Percentiles rank a stretch among this genome's conserved stretches.
These are phyloP conservation scores for Verticillium tricorpus DNA, from an alignment of 2,329 filamentous ascomycete species.

Conservation along the genomic window DNA sequence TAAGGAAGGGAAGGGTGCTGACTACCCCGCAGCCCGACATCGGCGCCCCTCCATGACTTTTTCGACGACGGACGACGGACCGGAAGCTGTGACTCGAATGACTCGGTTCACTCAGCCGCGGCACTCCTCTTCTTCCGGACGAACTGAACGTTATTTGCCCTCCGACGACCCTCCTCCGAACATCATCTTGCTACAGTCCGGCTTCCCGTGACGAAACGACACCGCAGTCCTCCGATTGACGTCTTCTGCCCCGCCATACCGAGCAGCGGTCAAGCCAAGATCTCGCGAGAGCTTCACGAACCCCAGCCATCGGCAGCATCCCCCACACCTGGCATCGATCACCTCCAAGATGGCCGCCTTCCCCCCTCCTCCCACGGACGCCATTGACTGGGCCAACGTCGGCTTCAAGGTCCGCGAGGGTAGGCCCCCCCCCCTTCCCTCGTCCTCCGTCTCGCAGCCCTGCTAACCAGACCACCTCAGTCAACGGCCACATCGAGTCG, in stretches of 20 bases:
- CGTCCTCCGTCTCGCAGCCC: neutral
- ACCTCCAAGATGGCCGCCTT: conserved; percentile 47
- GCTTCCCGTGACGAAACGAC: neutral
- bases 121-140: neutral
- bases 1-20: neutral
- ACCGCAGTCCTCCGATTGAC: neutral
- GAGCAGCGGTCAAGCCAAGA: neutral
- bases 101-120: neutral
- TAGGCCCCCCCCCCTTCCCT: conserved; percentile 29
- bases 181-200: neutral
- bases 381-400: conserved; percentile 90
- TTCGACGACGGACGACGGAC: neutral
- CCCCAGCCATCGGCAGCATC: neutral
- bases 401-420: conserved; percentile 92
- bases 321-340: neutral
- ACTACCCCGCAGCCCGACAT: conserved; percentile 1
- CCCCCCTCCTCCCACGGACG: conserved; percentile 72
- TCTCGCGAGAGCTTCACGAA: neutral
- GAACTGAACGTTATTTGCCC: neutral
- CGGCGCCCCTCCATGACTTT: neutral
- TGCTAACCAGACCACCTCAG: conserved; percentile 35
- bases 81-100: neutral
- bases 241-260: neutral
- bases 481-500: conserved; percentile 92
- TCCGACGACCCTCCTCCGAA: neutral